phyloP scores from a whole-genome alignment of 2,329 filamentous ascomycete genomes.

The Penicillium sp. region DNA sequence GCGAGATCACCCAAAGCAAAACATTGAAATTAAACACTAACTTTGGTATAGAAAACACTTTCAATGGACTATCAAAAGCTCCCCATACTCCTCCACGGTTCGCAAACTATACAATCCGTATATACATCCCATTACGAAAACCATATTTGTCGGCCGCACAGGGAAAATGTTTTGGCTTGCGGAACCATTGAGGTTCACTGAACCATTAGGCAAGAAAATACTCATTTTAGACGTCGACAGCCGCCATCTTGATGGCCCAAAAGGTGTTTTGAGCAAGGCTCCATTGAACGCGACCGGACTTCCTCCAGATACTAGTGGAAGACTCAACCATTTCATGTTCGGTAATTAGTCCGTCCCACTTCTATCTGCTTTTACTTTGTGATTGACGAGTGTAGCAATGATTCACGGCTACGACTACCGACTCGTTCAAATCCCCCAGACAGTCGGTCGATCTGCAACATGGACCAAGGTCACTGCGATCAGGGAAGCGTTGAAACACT shows the following conservation, averaged over 20 bases:
- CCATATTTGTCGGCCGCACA: background rate
- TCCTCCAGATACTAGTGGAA: conserved; percentile 18
- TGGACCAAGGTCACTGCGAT: conserved; percentile 50
- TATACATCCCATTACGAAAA: background rate
- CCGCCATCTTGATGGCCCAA: conserved; percentile 11
- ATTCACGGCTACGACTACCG: conserved; percentile 10
- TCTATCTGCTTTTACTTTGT: background rate
- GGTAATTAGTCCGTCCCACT: conserved; percentile 19
- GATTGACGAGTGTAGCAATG: conserved; percentile 1
- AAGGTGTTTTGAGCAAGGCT: conserved; percentile 15
- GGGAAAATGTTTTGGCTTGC: background rate
- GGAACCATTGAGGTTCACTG: conserved; percentile 4
- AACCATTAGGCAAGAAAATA: conserved; percentile 12
- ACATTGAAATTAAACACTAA: background rate
- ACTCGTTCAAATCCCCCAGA: conserved; percentile 49
- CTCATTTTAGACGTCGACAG: conserved; percentile 21
- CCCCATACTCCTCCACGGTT: background rate
- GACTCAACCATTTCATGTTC: conserved; percentile 45
- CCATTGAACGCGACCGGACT: conserved; percentile 3
- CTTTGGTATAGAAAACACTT: background rate
- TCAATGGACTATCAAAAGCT: background rate
- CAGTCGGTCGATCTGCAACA: conserved; percentile 49
- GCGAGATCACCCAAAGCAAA: background rate
- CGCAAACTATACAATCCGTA: background rate
- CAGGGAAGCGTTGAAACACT: conserved; percentile 39